A percentile compares a stretch with the other conserved stretches of the same genome.
Conservation (phyloP, 2,329 filamentous ascomycete species). For the Colletotrichum tropicicola region DNA sequence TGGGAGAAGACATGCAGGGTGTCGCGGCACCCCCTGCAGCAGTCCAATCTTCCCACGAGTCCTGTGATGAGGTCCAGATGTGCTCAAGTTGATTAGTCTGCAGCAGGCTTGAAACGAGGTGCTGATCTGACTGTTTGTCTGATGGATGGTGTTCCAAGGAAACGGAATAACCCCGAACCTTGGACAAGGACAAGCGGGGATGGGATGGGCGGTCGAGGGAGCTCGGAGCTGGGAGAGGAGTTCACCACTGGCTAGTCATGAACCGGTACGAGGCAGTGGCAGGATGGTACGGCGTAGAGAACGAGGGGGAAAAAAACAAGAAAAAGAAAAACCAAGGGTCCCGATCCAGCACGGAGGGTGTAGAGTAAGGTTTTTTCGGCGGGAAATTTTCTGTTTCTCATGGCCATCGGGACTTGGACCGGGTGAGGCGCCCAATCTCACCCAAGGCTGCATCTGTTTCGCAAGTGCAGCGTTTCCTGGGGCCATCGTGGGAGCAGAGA, state of each 20-base stretch:
- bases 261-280: too few species aligned
- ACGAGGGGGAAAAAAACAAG: too few species aligned
- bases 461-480: conserved; percentile 1
- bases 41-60: background rate
- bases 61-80: background rate
- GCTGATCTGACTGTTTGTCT: conserved; percentile 14
- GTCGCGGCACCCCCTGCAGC: conserved; percentile 20
- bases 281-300: too few species aligned
- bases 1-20: conserved; percentile 8
- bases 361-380: background rate
- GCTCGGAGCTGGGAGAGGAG: too few species aligned
- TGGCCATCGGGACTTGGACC: too few species aligned
- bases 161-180: conserved; percentile 8
- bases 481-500: conserved; percentile 21
- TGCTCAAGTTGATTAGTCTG: conserved; percentile 16
- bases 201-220: too few species aligned
- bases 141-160: conserved; percentile 10
- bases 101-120: conserved; percentile 26
- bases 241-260: too few species aligned
- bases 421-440: background rate
- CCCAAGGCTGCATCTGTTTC: conserved; percentile 21
- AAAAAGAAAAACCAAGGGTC: background rate
- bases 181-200: background rate
- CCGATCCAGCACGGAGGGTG: background rate
- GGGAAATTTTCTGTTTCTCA: conserved; percentile 3